These are phyloP conservation scores for Kwoniella sp. DNA, from an alignment of 768 basidiomycete species.

Conservation along the genomic window DNA sequence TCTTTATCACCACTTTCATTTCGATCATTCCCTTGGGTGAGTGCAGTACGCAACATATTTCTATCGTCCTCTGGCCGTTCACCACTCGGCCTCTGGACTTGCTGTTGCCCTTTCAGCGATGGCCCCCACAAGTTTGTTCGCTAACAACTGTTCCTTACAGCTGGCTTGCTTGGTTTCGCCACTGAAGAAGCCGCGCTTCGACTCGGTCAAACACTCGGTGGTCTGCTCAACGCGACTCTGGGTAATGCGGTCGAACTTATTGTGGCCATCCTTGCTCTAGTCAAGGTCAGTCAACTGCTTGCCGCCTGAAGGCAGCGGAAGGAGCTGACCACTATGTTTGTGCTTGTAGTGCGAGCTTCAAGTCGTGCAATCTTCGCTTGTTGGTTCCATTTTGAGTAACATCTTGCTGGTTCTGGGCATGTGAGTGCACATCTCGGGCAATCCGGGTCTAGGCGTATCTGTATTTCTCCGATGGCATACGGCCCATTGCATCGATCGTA, in stretches of 20 bases:
- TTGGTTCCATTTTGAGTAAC: slow-evolving; percentile 62
- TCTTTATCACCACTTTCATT: slow-evolving; percentile 61
- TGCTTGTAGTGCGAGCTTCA: slow-evolving; percentile 61
- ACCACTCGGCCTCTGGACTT: no score
- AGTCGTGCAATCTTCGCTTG: slow-evolving; percentile 62
- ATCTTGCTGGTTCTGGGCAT: slow-evolving; percentile 56
- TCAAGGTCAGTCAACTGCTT: slow-evolving; percentile 37
- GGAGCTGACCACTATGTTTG: no score
- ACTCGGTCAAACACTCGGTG: slow-evolving; percentile 60
- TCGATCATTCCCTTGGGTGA: slow-evolving; percentile 60
- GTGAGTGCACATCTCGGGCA: slow-evolving; percentile 35
- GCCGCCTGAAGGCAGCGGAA: no score
- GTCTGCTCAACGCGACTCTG: slow-evolving; percentile 62
- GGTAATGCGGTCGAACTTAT: slow-evolving; percentile 64
- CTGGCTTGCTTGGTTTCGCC: slow-evolving; percentile 61
- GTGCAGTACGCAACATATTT: slow-evolving; percentile 8
- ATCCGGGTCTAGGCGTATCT: no score
- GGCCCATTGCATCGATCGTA: no score
- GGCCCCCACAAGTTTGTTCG: no score
- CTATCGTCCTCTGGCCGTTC: not conserved
- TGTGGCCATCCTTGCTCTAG: slow-evolving; percentile 55
- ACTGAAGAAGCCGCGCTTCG: slow-evolving; percentile 63
- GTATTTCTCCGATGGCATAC: no score
- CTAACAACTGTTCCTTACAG: slow-evolving; percentile 27
- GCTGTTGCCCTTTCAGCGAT: no score